phyloP scores from a whole-genome alignment of 2,329 filamentous ascomycete species.

The Pestalotiopsis sp. region DNA sequence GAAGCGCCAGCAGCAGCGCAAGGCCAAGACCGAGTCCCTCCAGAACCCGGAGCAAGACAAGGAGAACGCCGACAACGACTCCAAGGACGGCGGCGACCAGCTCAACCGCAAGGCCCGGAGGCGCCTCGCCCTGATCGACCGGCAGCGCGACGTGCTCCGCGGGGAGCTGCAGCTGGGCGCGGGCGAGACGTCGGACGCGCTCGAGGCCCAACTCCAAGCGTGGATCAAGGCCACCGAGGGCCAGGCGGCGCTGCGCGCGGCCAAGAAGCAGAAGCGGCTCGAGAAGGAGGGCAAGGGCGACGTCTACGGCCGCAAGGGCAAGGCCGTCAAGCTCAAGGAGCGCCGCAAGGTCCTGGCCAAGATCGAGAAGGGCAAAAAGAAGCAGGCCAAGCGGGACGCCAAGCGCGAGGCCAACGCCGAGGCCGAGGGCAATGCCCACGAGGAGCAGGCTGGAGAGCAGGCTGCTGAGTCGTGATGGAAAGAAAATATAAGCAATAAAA shows the following conservation, averaged over 20 bases:
- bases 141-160: constrained; percentile 26
- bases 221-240: constrained; percentile 24
- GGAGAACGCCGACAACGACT: constrained; percentile 6
- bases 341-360: constrained; percentile 19
- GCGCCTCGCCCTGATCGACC: constrained; percentile 29
- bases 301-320: constrained; percentile 21
- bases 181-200: constrained; percentile 22
- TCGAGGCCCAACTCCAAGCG: constrained; percentile 25
- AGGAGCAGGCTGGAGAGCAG: neutral
- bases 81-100: constrained; percentile 15
- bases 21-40: neutral
- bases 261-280: constrained; percentile 25
- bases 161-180: constrained; percentile 27
- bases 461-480: neutral
- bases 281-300: constrained; percentile 21
- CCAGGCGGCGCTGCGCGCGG: constrained; percentile 15
- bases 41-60: neutral
- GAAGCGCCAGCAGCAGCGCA: neutral
- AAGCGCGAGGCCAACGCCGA: too few species aligned
- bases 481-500: neutral
- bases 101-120: constrained; percentile 31
- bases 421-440: neutral
- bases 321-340: constrained; percentile 22
- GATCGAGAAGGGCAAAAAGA: constrained; percentile 20
- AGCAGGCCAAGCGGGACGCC: constrained; percentile 13